Percentiles rank a stretch among this genome's conserved stretches.
Evolutionary conservation across 2,329 filamentous ascomycete species (phyloP).

Genomic region (Didymosphaeria variabile): DNA sequence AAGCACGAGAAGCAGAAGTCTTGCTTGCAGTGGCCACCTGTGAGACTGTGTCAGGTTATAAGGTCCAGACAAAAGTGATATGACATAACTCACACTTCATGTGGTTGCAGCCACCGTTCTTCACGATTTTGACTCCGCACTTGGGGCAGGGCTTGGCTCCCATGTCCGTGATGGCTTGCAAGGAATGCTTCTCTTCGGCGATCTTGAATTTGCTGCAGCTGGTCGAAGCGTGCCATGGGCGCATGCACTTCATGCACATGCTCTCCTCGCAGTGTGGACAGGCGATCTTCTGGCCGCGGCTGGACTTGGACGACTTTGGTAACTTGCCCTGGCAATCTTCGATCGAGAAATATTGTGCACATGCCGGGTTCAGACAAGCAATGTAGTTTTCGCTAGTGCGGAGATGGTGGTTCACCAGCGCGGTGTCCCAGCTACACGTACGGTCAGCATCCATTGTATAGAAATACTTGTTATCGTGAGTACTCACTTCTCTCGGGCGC

Average conservation of each 20-base stretch:
- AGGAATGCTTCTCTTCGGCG: slow-evolving; percentile 28
- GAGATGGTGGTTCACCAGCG: slow-evolving; percentile 27
- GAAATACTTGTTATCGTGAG: too few species aligned
- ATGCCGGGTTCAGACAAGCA: slow-evolving; percentile 30
- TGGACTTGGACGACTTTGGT: background rate
- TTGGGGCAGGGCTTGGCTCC: slow-evolving; percentile 39
- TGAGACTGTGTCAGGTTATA: background rate
- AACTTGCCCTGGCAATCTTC: slow-evolving; percentile 24
- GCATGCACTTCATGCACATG: slow-evolving; percentile 32
- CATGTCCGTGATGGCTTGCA: slow-evolving; percentile 27
- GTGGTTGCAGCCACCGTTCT: slow-evolving; percentile 38
- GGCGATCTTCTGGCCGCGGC: slow-evolving; percentile 13
- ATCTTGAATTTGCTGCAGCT: slow-evolving; percentile 27
- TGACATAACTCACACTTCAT: slow-evolving; percentile 31
- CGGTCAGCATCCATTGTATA: slow-evolving; percentile 11
- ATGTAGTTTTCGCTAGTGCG: slow-evolving; percentile 23
- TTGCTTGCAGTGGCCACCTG: slow-evolving; percentile 13
- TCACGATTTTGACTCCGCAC: slow-evolving; percentile 37
- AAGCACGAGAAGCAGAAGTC: slow-evolving; percentile 19
- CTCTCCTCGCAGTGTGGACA: slow-evolving; percentile 37
- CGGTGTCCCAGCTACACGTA: slow-evolving; percentile 30
- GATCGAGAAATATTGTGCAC: slow-evolving; percentile 35
- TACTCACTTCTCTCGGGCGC: slow-evolving; percentile 27
- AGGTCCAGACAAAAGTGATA: background rate
- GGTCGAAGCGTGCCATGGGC: slow-evolving; percentile 27